These are phyloP conservation scores for Pterocarpus santalinus DNA, from an alignment of 306 rosid genomes.

Conservation along the genomic window DNA sequence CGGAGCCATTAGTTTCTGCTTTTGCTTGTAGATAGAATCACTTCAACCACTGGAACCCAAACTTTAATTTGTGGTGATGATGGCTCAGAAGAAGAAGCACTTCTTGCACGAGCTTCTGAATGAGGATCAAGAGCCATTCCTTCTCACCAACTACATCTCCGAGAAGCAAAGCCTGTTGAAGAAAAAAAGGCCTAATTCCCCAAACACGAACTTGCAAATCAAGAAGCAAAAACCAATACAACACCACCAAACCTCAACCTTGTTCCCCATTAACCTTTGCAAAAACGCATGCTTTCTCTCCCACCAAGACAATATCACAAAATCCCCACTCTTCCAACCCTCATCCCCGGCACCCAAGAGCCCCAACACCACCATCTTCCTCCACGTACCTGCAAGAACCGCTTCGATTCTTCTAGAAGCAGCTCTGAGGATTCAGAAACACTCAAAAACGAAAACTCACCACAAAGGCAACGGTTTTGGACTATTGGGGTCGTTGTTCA, in stretches of 20 bases:
- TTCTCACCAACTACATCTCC: constrained; percentile 64
- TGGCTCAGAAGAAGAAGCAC: constrained; percentile 58
- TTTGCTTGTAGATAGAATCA: no score
- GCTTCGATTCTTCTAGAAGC: constrained; percentile 87
- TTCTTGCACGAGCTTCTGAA: constrained; percentile 61
- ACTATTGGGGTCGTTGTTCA: constrained; percentile 74
- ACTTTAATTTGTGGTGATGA: constrained; percentile 5
- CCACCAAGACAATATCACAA: constrained; percentile 55
- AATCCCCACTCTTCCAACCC: constrained; percentile 76
- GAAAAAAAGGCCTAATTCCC: constrained; percentile 41
- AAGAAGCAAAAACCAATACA: constrained; percentile 52
- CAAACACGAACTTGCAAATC: constrained; percentile 43
- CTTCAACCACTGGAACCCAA: no score
- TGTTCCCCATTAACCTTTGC: constrained; percentile 50
- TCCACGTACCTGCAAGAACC: constrained; percentile 76
- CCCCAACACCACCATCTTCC: constrained; percentile 66
- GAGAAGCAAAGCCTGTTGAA: constrained; percentile 51
- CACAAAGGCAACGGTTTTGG: constrained; percentile 53
- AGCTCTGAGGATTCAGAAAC: constrained; percentile 78
- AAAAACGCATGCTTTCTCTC: constrained; percentile 72
- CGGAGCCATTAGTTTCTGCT: no score
- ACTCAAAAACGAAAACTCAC: constrained; percentile 57
- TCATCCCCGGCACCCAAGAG: constrained; percentile 35
- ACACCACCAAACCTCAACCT: constrained; percentile 18
- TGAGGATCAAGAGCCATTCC: constrained; percentile 79